Percentiles rank a stretch among this genome's conserved stretches.
Conservation (phyloP, 176 grass and related monocot genomes). For the Musa beccarii region DNA sequence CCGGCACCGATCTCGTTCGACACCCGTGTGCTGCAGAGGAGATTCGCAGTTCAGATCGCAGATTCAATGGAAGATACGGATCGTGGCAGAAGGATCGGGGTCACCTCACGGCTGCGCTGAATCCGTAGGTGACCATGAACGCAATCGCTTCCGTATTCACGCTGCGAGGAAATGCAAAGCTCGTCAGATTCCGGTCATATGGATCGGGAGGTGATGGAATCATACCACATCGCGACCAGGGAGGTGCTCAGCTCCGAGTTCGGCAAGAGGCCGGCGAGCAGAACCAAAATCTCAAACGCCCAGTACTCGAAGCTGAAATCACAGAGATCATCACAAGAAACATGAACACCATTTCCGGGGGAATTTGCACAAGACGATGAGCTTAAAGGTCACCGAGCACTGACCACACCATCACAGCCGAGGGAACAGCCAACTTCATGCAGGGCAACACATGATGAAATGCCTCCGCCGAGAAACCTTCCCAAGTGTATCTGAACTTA, state of each 20-base stretch:
- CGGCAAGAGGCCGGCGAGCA: constrained; percentile 70
- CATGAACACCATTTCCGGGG: no score
- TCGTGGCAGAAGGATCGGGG: no score
- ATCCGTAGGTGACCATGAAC: constrained; percentile 84
- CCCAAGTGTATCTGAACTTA: constrained; percentile 47
- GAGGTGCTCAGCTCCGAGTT: constrained; percentile 77
- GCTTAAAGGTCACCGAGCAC: not conserved
- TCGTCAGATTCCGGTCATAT: not conserved
- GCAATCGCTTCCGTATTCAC: constrained; percentile 64
- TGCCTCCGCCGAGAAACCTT: constrained; percentile 52
- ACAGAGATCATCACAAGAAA: no score
- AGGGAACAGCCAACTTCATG: constrained; percentile 66
- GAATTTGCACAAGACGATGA: no score
- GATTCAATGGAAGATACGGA: no score
- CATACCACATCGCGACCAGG: constrained; percentile 85
- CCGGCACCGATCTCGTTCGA: constrained; percentile 84
- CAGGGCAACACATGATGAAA: constrained; percentile 51
- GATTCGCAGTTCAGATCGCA: not conserved
- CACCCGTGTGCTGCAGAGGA: constrained; percentile 52
- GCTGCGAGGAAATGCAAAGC: constrained; percentile 23
- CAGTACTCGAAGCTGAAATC: constrained; percentile 68
- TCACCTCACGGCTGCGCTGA: constrained; percentile 76
- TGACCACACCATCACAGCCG: constrained; percentile 89
- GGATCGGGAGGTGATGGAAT: not conserved
- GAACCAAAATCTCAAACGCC: constrained; percentile 78